Percentiles rank a stretch among this genome's conserved stretches.
These are phyloP conservation scores for Leccinellum albellum DNA, from an alignment of 768 basidiomycete genomes.

Conservation along the genomic window DNA sequence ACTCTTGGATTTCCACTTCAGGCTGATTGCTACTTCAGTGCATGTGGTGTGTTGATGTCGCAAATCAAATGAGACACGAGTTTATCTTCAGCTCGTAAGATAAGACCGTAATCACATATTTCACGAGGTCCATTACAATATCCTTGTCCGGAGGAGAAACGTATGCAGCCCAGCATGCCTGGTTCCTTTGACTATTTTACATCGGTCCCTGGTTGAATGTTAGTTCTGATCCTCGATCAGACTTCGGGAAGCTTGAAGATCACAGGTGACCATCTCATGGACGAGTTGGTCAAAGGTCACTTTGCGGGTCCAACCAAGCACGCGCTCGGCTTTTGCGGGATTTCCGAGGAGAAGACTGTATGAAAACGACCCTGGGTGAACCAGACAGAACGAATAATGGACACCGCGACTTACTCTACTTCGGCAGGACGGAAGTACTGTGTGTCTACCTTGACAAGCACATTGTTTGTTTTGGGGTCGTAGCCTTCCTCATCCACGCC, in stretches of 20 bases:
- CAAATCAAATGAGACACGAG: not conserved
- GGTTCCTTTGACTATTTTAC: not conserved
- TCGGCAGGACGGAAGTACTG: constrained; percentile 93
- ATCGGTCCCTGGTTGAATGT: not conserved
- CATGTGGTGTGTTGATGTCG: not conserved
- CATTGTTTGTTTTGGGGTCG: constrained; percentile 62
- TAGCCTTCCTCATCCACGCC: constrained; percentile 78
- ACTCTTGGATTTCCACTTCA: too few species aligned
- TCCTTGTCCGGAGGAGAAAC: not conserved
- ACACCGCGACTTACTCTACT: constrained; percentile 69
- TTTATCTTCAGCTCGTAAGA: not conserved
- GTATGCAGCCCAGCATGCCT: not conserved
- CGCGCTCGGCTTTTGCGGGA: constrained; percentile 83
- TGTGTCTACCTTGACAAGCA: constrained; percentile 81
- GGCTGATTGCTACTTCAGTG: too few species aligned
- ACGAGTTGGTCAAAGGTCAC: constrained; percentile 83
- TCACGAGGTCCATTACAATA: constrained; percentile 2
- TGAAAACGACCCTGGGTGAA: not conserved
- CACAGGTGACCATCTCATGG: constrained; percentile 86
- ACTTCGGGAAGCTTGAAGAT: constrained; percentile 67
- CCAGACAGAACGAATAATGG: not conserved
- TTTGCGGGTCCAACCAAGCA: constrained; percentile 88
- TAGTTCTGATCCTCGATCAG: constrained; percentile 84
- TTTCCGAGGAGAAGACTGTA: constrained; percentile 77
- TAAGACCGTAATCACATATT: not conserved